Percentiles rank a stretch among this genome's conserved stretches.
phyloP scores from a whole-genome alignment of 768 basidiomycete species.

The Suillus subalutaceus region DNA sequence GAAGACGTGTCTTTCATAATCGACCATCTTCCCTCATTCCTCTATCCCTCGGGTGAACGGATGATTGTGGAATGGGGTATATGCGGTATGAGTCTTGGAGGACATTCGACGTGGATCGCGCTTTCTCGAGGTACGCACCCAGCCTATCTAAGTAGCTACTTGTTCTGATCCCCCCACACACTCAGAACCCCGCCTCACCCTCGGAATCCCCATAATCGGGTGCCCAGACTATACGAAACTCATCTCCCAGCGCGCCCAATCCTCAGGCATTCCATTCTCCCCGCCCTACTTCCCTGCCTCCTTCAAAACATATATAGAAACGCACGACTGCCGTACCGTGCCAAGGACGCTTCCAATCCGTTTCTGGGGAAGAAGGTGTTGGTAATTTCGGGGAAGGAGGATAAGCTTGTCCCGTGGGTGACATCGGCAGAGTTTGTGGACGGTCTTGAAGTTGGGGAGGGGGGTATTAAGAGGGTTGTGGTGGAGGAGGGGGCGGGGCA shows the following conservation, averaged over 20 bases:
- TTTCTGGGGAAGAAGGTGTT: conserved; percentile 76
- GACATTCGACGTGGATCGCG: conserved; percentile 80
- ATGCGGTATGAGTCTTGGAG: conserved; percentile 80
- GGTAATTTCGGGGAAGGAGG: conserved; percentile 66
- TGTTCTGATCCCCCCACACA: neutral
- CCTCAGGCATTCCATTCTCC: conserved; percentile 42
- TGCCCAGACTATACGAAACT: conserved; percentile 70
- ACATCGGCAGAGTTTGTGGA: conserved; percentile 60
- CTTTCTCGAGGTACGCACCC: conserved; percentile 46
- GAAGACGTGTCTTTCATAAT: conserved; percentile 80
- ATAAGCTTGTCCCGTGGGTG: conserved; percentile 69
- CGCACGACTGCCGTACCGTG: conserved; percentile 47
- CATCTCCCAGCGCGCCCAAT: conserved; percentile 57
- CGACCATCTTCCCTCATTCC: conserved; percentile 72
- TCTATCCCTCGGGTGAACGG: conserved; percentile 71
- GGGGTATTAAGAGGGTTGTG: conserved; percentile 58
- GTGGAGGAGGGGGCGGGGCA: conserved; percentile 64
- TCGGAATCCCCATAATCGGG: conserved; percentile 61
- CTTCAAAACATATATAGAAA: conserved; percentile 49
- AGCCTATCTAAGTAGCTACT: no score
- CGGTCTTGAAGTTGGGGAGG: conserved; percentile 49
- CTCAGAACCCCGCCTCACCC: conserved; percentile 47
- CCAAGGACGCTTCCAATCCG: conserved; percentile 47
- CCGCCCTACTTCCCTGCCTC: conserved; percentile 62
- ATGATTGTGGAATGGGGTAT: conserved; percentile 69